A percentile compares a stretch with the other conserved stretches of the same genome.
Conservation (phyloP, 2,329 filamentous ascomycete genomes). For the Fusarium annulatum region DNA sequence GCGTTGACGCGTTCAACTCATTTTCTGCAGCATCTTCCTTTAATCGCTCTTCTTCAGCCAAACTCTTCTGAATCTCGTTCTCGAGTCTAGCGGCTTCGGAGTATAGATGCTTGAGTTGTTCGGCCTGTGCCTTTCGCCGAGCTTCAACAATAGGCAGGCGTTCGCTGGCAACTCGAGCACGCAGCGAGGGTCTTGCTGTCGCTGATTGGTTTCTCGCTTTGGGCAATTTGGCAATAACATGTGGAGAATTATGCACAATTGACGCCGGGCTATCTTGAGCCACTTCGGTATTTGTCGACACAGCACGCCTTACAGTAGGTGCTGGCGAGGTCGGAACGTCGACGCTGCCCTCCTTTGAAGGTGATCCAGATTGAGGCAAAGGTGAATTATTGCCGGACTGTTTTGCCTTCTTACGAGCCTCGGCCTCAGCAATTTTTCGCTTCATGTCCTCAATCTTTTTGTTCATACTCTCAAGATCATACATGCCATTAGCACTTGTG, state of each 20-base stretch:
- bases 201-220: slow-evolving; percentile 27
- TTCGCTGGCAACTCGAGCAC: slow-evolving; percentile 51
- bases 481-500: slow-evolving; percentile 49
- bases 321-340: slow-evolving; percentile 21
- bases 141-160: slow-evolving; percentile 53
- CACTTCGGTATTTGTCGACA: background rate
- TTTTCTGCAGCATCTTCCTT: slow-evolving; percentile 42
- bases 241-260: slow-evolving; percentile 13
- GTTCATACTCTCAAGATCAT: slow-evolving; percentile 63
- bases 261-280: slow-evolving; percentile 6
- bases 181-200: slow-evolving; percentile 38
- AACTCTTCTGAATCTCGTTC: slow-evolving; percentile 58
- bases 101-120: slow-evolving; percentile 59
- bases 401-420: slow-evolving; percentile 64
- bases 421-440: slow-evolving; percentile 67
- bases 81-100: slow-evolving; percentile 61
- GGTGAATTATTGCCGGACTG: slow-evolving; percentile 48
- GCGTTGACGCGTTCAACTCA: slow-evolving; percentile 18
- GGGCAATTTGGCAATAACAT: slow-evolving; percentile 10
- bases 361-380: slow-evolving; percentile 39
- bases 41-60: slow-evolving; percentile 50
- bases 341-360: slow-evolving; percentile 43
- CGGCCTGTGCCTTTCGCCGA: slow-evolving; percentile 53
- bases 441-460: slow-evolving; percentile 71
- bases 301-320: background rate